Percentiles rank a stretch among this genome's conserved stretches.
Conservation (phyloP, 2,329 filamentous ascomycete species). For the Lachnellula arida region DNA sequence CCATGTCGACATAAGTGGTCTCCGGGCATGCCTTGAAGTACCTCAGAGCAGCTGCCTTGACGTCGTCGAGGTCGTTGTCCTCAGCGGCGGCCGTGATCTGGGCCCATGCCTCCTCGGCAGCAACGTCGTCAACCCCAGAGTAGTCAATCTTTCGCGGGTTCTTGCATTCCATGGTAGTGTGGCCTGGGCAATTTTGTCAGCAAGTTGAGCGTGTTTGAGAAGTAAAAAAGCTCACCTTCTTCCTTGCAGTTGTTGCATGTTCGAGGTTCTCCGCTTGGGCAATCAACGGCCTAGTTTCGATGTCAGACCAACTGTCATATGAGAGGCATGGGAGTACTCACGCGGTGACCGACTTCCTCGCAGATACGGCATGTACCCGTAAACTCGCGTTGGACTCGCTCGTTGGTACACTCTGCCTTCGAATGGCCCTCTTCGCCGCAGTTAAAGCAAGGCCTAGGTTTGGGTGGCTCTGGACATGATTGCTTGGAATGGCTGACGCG, state of each 20-base stretch:
- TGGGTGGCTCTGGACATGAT: slow-evolving; percentile 24
- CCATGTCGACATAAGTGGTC: slow-evolving; percentile 55
- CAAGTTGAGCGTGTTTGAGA: neutral
- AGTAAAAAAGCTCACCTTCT: slow-evolving; percentile 43
- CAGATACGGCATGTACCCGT: slow-evolving; percentile 57
- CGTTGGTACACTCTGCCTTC: slow-evolving; percentile 58
- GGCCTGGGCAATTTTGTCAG: slow-evolving; percentile 39
- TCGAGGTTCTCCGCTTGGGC: slow-evolving; percentile 52
- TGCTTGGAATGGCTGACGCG: slow-evolving; percentile 11
- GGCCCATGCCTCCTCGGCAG: slow-evolving; percentile 53
- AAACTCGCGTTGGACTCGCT: slow-evolving; percentile 42
- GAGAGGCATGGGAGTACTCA: neutral
- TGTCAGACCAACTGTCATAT: neutral
- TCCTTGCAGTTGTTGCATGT: slow-evolving; percentile 58
- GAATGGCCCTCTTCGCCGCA: slow-evolving; percentile 61
- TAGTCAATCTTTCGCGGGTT: slow-evolving; percentile 56
- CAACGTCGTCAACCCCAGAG: slow-evolving; percentile 43
- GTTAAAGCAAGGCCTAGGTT: slow-evolving; percentile 39
- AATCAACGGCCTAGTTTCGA: slow-evolving; percentile 45
- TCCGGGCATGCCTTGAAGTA: slow-evolving; percentile 59
- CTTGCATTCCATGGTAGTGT: slow-evolving; percentile 51
- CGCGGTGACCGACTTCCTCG: slow-evolving; percentile 47
- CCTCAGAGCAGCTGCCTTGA: slow-evolving; percentile 53
- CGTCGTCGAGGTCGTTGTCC: slow-evolving; percentile 56
- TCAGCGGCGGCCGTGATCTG: slow-evolving; percentile 48